Conservation (phyloP, 371 early-diverging fungal species). For the Massospora cicadina region DNA sequence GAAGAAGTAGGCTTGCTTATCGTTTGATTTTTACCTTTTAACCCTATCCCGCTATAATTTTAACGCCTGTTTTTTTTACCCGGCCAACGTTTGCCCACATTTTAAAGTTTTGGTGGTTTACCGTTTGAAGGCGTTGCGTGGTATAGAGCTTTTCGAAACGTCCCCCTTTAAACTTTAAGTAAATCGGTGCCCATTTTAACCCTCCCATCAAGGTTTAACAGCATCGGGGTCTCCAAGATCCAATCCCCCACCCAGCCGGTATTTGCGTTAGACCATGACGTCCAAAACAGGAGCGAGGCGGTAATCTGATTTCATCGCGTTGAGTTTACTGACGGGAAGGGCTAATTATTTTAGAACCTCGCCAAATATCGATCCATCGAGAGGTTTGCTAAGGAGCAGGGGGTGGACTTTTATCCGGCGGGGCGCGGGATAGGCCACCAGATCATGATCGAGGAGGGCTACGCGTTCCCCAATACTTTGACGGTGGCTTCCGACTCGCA, state of each 20-base stretch:
- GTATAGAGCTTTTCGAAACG: conserved; percentile 4
- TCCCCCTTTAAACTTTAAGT: too few relatives aligned
- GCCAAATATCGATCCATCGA: conserved; percentile 71
- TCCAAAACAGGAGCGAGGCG: conserved; percentile 78
- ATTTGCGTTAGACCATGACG: conserved; percentile 91
- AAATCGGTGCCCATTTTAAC: too few relatives aligned
- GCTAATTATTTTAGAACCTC: conserved; percentile 32
- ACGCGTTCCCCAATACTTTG: conserved; percentile 78
- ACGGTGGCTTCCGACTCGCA: conserved; percentile 95
- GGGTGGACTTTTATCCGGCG: conserved; percentile 84
- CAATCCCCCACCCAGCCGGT: conserved; percentile 68
- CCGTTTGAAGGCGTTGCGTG: background rate
- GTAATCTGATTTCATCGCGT: conserved; percentile 15
- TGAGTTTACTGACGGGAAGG: background rate
- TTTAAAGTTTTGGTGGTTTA: too few relatives aligned
- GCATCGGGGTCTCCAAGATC: conserved; percentile 70
- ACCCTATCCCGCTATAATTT: background rate
- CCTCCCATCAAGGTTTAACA: conserved; percentile 75
- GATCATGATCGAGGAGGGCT: conserved; percentile 89
- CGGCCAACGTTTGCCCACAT: too few relatives aligned
- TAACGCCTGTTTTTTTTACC: too few relatives aligned
- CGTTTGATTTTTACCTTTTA: background rate
- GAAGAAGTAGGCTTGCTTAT: conserved; percentile 38
- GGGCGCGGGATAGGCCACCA: conserved; percentile 96
- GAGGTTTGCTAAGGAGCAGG: conserved; percentile 59